phyloP scores from a whole-genome alignment of 306 rosid genomes.

The Herpetospermum pedunculosum region DNA sequence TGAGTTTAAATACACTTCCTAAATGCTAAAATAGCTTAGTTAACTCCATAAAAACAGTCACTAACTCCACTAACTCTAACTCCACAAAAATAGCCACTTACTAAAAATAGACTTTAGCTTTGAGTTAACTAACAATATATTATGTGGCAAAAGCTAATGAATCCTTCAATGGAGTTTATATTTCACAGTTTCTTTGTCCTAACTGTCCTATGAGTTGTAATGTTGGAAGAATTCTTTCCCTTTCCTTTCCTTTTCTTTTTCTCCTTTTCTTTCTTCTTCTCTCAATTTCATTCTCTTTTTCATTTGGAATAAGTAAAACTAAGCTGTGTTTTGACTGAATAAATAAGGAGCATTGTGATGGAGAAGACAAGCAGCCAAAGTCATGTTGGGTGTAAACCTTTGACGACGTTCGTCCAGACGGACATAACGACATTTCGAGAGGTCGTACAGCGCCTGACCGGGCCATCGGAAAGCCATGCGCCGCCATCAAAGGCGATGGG shows the following conservation, averaged over 20 bases:
- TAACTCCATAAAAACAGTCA: too few species aligned
- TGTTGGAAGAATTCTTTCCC: slow-evolving; percentile 11
- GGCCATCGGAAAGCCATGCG: slow-evolving; percentile 29
- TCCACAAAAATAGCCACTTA: too few species aligned
- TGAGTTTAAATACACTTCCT: too few species aligned
- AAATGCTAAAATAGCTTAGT: too few species aligned
- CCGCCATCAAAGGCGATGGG: slow-evolving; percentile 12
- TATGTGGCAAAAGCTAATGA: slow-evolving; percentile 32
- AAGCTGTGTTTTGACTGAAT: background rate
- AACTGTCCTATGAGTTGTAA: slow-evolving; percentile 27
- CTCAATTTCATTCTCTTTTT: too few species aligned
- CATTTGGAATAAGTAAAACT: background rate
- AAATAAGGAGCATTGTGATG: background rate
- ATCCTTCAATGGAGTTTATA: slow-evolving; percentile 18
- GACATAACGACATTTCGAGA: slow-evolving; percentile 54
- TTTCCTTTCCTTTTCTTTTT: slow-evolving; percentile 13
- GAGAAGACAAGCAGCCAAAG: background rate
- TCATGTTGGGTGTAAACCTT: slow-evolving; percentile 28
- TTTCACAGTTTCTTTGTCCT: slow-evolving; percentile 45
- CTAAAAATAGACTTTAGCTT: too few species aligned
- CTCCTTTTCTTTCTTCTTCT: background rate
- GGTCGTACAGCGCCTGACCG: slow-evolving; percentile 68
- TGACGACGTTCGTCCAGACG: slow-evolving; percentile 70
- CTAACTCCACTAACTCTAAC: too few species aligned
- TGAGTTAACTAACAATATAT: too few species aligned